Evolutionary conservation across 2,329 filamentous ascomycete genomes (phyloP).

Genomic region (Exserohilum turcica): DNA sequence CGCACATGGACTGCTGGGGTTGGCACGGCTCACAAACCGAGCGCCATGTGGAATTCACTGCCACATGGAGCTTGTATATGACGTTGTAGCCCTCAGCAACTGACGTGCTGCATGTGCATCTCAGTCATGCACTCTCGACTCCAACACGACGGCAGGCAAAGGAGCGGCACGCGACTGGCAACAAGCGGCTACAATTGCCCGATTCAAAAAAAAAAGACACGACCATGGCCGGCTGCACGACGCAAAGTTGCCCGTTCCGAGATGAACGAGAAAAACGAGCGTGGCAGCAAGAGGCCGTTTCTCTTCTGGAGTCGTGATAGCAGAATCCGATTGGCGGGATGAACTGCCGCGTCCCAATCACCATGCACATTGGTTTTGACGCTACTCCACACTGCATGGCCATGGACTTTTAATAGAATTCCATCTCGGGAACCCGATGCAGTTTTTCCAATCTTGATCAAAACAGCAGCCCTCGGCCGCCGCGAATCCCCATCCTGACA

Average conservation of each 20-base stretch:
- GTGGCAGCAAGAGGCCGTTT: background rate
- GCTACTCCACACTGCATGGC: conserved; percentile 2
- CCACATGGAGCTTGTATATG: background rate
- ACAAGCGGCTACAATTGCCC: too few species aligned
- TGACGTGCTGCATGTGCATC: background rate
- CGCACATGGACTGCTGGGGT: background rate
- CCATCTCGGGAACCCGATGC: background rate
- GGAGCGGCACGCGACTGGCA: too few species aligned
- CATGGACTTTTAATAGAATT: background rate
- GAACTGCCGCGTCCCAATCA: conserved; percentile 8
- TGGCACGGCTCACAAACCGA: background rate
- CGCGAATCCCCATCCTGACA: background rate
- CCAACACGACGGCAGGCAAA: too few species aligned
- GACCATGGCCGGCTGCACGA: too few species aligned
- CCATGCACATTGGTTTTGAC: conserved; percentile 1
- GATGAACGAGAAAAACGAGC: too few species aligned
- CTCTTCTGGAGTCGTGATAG: background rate
- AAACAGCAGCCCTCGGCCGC: background rate
- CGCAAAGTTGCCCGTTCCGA: too few species aligned
- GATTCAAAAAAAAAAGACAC: too few species aligned
- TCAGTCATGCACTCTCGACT: background rate
- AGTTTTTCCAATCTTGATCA: background rate
- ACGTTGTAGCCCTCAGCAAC: background rate
- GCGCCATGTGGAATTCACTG: background rate
- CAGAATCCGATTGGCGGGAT: conserved; percentile 1